phyloP scores from a whole-genome alignment of 2,329 filamentous ascomycete genomes.

The Alternaria atra region DNA sequence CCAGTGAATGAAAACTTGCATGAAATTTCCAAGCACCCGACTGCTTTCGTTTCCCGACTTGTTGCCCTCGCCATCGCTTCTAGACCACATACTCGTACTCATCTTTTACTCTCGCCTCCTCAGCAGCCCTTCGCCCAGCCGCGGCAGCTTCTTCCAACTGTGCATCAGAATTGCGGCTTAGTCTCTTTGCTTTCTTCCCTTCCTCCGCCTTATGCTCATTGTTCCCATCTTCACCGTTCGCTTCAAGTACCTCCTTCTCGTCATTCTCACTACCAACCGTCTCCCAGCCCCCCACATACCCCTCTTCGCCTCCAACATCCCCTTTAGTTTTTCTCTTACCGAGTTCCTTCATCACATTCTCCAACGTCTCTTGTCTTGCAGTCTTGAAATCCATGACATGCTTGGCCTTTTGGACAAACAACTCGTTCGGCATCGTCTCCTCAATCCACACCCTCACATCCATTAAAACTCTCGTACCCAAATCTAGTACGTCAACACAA shows the following conservation, averaged over 20 bases:
- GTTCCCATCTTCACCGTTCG: not conserved
- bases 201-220: not conserved
- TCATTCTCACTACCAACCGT: not conserved
- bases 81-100: not conserved
- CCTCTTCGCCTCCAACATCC: not conserved
- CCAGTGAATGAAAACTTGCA: not conserved
- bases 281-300: not conserved
- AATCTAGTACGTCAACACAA: not conserved
- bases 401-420: not conserved
- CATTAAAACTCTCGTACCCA: conserved; percentile 17
- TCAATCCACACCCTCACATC: conserved; percentile 20
- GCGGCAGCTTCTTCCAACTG: not conserved
- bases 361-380: not conserved
- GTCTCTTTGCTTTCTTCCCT: not conserved
- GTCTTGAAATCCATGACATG: not conserved
- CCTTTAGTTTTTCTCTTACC: not conserved
- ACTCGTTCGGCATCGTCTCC: conserved; percentile 3
- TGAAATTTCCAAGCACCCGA: not conserved
- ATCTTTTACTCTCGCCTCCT: not conserved
- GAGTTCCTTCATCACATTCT: not conserved
- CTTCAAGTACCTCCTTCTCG: not conserved
- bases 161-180: not conserved
- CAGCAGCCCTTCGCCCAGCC: not conserved
- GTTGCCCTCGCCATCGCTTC: not conserved
- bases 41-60: not conserved